These are phyloP conservation scores for Kwoniella shandongensis DNA, from an alignment of 768 basidiomycete genomes.

Conservation along the genomic window DNA sequence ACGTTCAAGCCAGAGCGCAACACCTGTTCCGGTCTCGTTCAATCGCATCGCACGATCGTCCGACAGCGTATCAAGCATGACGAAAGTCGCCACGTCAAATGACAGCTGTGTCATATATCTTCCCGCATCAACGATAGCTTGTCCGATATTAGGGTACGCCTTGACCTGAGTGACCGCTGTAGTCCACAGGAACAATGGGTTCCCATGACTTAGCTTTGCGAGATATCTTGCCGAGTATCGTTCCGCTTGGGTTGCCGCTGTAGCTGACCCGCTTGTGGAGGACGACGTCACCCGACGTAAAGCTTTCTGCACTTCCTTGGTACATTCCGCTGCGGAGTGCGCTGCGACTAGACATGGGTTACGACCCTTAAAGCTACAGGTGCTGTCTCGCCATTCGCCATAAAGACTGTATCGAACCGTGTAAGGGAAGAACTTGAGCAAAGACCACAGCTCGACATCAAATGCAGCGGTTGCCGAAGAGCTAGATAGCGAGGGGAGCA, in stretches of 20 bases:
- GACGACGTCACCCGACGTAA: conserved; percentile 75
- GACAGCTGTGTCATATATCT: conserved; percentile 88
- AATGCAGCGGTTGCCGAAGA: conserved; percentile 82
- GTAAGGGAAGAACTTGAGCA: conserved; percentile 75
- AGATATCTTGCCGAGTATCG: conserved; percentile 73
- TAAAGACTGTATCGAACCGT: conserved; percentile 85
- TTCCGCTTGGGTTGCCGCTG: conserved; percentile 35
- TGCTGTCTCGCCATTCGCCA: conserved; percentile 89
- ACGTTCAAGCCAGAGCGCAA: conserved; percentile 43
- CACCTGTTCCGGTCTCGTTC: conserved; percentile 34
- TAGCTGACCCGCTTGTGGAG: conserved; percentile 13
- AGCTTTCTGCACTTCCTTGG: conserved; percentile 83
- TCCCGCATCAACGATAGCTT: conserved; percentile 82
- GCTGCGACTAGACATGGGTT: conserved; percentile 38
- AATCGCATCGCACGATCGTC: conserved; percentile 55
- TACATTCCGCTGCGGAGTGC: conserved; percentile 65
- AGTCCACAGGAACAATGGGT: conserved; percentile 85
- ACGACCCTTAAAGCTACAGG: conserved; percentile 59
- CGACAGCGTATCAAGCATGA: conserved; percentile 81
- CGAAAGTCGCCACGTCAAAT: conserved; percentile 86
- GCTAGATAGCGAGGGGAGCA: conserved; percentile 83
- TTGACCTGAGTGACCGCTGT: conserved; percentile 91
- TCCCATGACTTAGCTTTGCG: conserved; percentile 89
- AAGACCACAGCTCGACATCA: conserved; percentile 88
- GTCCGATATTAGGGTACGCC: conserved; percentile 87